Conservation (phyloP, 2,329 filamentous ascomycete species). For the Gyromitra esculenta region DNA sequence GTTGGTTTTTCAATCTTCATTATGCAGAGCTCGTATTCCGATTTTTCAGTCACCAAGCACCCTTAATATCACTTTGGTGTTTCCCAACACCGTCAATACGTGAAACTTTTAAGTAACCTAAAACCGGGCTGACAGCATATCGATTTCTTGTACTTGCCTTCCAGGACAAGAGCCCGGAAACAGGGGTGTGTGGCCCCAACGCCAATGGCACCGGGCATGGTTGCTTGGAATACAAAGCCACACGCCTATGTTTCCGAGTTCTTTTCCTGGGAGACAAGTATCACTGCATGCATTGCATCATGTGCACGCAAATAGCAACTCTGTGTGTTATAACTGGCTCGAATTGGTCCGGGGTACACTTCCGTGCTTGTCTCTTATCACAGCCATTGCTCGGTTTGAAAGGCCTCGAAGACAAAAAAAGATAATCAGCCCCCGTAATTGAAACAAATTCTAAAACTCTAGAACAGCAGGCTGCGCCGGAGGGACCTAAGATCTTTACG, state of each 20-base stretch:
- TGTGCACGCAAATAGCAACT: slow-evolving; percentile 2
- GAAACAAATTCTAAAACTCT: background rate
- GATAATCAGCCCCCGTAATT: background rate
- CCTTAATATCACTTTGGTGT: background rate
- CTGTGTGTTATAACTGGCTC: background rate
- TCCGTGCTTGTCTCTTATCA: background rate
- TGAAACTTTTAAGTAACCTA: background rate
- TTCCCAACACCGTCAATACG: background rate
- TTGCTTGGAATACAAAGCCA: no score
- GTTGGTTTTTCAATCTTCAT: background rate
- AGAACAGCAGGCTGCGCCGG: background rate
- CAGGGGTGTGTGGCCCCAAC: no score
- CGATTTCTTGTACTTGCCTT: background rate
- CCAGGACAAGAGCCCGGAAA: no score
- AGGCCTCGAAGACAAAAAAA: background rate
- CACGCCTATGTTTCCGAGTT: no score
- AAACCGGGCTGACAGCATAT: slow-evolving; percentile 1
- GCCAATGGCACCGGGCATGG: no score
- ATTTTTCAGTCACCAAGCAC: background rate
- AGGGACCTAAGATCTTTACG: background rate
- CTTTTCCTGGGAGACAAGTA: no score
- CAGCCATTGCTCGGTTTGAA: background rate
- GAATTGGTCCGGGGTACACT: background rate
- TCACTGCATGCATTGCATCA: background rate
- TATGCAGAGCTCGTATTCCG: background rate